Evolutionary conservation across 1,139 yeast genomes (phyloP), one percentile per base, ranked within the genome.

Genomic region (Blastobotrys indianensis): DNA sequence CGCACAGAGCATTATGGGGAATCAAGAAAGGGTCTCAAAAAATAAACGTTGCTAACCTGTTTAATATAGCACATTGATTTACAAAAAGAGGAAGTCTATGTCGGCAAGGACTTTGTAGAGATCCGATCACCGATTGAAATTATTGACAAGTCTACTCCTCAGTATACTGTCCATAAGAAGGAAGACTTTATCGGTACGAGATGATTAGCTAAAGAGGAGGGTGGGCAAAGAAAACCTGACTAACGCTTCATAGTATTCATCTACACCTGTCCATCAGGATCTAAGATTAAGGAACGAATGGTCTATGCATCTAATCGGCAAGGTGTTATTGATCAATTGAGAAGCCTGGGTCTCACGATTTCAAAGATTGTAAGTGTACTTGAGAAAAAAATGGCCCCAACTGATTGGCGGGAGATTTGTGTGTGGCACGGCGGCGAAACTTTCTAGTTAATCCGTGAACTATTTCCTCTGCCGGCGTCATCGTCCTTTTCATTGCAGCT

Each of bases 221-320:
- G n/a, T n/a, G n/a, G n/a, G n/a, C n/a, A n/a, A n/a, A 7, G 25
- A 20, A 20, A 20, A 20, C 25, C 25, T 17, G 7, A n/a, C 16
- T 3, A 15, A 64, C 33, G n/a, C n/a, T n/a, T n/a, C n/a, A 59
- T 61, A 42, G 76, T 75, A 31, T 87, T 92, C 62, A 78, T 90
- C 34, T 87, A 87, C 61, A 76, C 92, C 5, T 90, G 97, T 64
- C 97, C 98, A 2, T 79, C 94, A 0, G 88, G 92, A 1, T 84
- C 96, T 25, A 82, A 82, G 63, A 94, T 92, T 40, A 85, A 83
- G 64, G 94, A 88, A 47, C 76, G 97, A 56, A 92, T 92, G 97
- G 65, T 90, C 40, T 88, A 87, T 60, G 97, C 97, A 1, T 77
- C 95, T 2, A 82, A 82, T 52, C 83, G 88, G 58, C 77, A 75